These are phyloP conservation scores for Nicotiana undulata DNA, from an alignment of 257 asterid genomes.

Conservation along the genomic window DNA sequence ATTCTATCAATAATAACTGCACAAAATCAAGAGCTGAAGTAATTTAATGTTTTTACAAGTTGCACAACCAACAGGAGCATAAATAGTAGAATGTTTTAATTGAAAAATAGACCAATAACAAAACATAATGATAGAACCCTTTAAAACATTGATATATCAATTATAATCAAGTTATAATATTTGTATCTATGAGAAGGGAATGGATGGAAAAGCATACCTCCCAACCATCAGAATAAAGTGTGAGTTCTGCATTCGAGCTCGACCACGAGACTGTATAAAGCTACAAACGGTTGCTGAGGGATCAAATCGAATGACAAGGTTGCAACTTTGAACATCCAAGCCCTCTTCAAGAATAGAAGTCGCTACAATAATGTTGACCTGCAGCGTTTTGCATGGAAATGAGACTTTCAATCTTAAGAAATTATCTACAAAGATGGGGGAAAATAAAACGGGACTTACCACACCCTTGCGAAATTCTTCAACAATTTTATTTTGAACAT, in stretches of 20 bases:
- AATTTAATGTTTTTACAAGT: not conserved
- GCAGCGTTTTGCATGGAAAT: slow-evolving; percentile 8
- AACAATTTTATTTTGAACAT: slow-evolving; percentile 45
- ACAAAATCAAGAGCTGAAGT: not conserved
- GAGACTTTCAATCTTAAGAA: not conserved
- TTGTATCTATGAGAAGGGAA: not conserved
- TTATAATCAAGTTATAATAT: too few relatives aligned
- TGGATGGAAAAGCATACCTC: slow-evolving; percentile 29
- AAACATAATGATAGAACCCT: not conserved
- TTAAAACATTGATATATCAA: not conserved
- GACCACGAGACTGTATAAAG: slow-evolving; percentile 94
- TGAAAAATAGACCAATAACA: not conserved
- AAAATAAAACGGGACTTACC: not conserved
- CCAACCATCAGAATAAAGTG: slow-evolving; percentile 64
- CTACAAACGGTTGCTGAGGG: slow-evolving; percentile 72
- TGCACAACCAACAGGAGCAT: not conserved
- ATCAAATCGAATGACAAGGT: slow-evolving; percentile 86
- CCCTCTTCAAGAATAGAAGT: slow-evolving; percentile 95
- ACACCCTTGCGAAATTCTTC: slow-evolving; percentile 56
- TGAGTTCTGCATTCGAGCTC: slow-evolving; percentile 88
- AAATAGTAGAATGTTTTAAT: not conserved
- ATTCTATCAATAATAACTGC: not conserved
- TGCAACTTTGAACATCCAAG: slow-evolving; percentile 90
- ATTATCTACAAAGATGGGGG: not conserved
- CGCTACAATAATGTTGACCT: slow-evolving; percentile 78